Evolutionary conservation across 1,284 basidiomycete genomes (phyloP).

Genomic region (Acaromyces ingoldii): DNA sequence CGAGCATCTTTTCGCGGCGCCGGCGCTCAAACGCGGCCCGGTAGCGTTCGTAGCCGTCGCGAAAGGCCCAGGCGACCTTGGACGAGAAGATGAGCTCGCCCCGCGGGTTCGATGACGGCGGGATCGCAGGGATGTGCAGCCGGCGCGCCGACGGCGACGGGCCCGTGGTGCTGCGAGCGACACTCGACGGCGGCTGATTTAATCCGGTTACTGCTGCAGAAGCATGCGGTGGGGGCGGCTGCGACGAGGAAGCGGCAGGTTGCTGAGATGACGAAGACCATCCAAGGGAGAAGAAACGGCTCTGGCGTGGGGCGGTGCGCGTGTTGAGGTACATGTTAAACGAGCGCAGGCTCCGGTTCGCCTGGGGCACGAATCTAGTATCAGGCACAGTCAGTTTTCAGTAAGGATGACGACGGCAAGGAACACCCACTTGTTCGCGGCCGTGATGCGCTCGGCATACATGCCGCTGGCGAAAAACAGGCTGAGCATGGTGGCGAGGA

Average conservation of each 20-base stretch:
- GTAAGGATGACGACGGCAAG: background rate
- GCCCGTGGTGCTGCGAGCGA: background rate
- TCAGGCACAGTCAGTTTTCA: background rate
- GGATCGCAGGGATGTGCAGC: conserved; percentile 67
- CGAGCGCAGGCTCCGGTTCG: conserved; percentile 80
- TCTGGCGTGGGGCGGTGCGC: conserved; percentile 63
- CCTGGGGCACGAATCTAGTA: conserved; percentile 79
- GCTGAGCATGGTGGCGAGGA: conserved; percentile 67
- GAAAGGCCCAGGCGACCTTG: conserved; percentile 73
- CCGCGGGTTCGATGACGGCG: conserved; percentile 79
- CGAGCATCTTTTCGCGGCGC: conserved; percentile 60
- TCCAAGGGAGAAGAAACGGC: conserved; percentile 8
- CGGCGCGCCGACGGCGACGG: conserved; percentile 1
- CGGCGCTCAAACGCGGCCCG: conserved; percentile 81
- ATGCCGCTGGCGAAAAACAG: conserved; percentile 95
- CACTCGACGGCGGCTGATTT: background rate
- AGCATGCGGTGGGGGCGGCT: background rate
- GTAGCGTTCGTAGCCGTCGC: conserved; percentile 89
- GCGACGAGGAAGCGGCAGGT: background rate
- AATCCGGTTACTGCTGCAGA: background rate
- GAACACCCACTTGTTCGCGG: conserved; percentile 74
- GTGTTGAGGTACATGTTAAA: conserved; percentile 98
- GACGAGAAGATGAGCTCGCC: conserved; percentile 95
- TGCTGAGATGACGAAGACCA: background rate
- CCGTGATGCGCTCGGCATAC: conserved; percentile 92